Evolutionary conservation across 176 grass and related monocot species (phyloP).

Genomic region (Oropetium thomaeum): DNA sequence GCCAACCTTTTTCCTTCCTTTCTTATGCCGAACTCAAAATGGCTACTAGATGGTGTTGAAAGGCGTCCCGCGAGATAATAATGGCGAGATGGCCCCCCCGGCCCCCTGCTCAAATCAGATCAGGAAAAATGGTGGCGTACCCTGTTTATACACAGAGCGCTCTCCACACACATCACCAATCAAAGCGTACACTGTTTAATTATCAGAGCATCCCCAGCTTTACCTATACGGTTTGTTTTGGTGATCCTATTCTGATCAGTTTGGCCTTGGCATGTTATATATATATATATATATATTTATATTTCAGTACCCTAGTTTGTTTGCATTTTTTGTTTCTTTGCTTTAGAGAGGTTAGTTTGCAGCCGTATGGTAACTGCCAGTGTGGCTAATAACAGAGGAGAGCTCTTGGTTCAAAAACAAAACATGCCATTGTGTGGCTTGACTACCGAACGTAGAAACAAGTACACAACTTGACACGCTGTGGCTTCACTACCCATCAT

Average conservation of each 20-base stretch:
- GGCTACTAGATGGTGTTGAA: neutral
- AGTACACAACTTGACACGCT: too few relatives aligned
- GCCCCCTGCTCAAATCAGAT: slow-evolving; percentile 23
- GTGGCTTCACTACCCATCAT: neutral
- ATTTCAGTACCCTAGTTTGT: too few relatives aligned
- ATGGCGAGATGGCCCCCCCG: neutral
- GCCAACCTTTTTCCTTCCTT: neutral
- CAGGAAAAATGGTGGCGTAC: neutral
- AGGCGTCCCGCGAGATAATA: neutral
- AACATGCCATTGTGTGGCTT: too few relatives aligned
- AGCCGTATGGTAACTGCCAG: too few relatives aligned
- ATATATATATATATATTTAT: too few relatives aligned
- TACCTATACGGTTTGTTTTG: neutral
- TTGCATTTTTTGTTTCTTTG: neutral
- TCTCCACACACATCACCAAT: neutral
- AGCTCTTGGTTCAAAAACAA: too few relatives aligned
- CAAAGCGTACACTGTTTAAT: slow-evolving; percentile 13
- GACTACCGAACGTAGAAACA: too few relatives aligned
- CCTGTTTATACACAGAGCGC: too few relatives aligned
- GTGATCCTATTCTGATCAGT: neutral
- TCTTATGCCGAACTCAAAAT: neutral
- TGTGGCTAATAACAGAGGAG: too few relatives aligned
- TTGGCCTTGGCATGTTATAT: too few relatives aligned
- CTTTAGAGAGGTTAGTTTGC: neutral
- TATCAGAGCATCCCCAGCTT: neutral